Evolutionary conservation across 208 protist genomes (phyloP).

Genomic region (Wallacemonas collosoma): DNA sequence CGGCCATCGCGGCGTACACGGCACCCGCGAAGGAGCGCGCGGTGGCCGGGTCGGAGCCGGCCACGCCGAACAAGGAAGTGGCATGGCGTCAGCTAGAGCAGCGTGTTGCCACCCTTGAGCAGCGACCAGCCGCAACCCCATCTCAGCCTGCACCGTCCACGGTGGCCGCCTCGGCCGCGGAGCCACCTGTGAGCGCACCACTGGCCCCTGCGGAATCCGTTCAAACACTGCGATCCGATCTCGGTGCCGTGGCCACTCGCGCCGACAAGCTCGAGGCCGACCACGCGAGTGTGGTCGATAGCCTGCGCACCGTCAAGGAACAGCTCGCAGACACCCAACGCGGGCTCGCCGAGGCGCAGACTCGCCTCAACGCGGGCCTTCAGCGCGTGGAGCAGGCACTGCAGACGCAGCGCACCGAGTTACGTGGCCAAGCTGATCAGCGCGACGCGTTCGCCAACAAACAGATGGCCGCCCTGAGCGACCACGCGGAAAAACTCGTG

Average conservation of each 20-base stretch:
- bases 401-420: conserved; percentile 6
- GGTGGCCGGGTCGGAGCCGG: too few species aligned
- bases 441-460: neutral
- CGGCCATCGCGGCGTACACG: neutral
- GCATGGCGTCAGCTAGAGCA: neutral
- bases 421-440: neutral
- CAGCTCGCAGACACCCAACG: neutral
- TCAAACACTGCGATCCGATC: neutral
- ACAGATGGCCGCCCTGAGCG: neutral
- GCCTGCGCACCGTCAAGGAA: neutral
- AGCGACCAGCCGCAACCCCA: neutral
- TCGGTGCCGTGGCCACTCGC: neutral
- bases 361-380: neutral
- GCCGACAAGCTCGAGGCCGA: neutral
- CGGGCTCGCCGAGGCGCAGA: neutral
- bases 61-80: neutral
- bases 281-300: neutral
- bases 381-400: neutral
- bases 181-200: neutral
- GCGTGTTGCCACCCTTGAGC: neutral
- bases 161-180: too few species aligned
- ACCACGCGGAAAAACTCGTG: conserved; percentile 10
- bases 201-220: neutral
- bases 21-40: neutral
- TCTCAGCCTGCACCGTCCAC: neutral